phyloP scores from a whole-genome alignment of 805 yeast species.

The Lipomyces chichibuensis region DNA sequence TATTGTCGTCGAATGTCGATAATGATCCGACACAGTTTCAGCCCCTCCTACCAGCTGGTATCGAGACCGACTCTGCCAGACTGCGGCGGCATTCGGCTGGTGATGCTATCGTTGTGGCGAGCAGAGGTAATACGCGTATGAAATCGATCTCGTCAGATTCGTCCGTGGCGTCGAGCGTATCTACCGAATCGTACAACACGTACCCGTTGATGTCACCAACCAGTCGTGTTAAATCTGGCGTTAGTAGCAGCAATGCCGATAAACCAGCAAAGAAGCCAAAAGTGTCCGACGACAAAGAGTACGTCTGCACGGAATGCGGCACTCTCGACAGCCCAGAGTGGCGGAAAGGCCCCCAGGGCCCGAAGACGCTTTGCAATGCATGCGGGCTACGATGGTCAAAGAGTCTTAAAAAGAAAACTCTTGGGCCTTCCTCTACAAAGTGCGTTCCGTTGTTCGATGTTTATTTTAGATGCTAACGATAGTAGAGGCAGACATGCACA shows the following conservation, averaged over 20 bases:
- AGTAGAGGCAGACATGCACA: background rate
- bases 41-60: background rate
- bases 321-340: conserved; percentile 84
- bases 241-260: background rate
- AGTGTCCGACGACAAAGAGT: conserved; percentile 26
- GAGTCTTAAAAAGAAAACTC: conserved; percentile 39
- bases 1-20: background rate
- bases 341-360: conserved; percentile 88
- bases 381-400: conserved; percentile 71
- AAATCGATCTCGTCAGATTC: background rate
- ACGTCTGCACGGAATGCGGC: conserved; percentile 69
- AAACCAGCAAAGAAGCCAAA: conserved; percentile 20
- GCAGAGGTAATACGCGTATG: conserved; percentile 2
- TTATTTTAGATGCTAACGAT: background rate
- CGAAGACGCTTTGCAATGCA: conserved; percentile 84
- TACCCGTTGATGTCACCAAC: background rate
- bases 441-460: background rate
- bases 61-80: background rate
- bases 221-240: background rate
- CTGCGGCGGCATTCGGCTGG: conserved; percentile 11
- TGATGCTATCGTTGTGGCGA: background rate
- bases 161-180: background rate
- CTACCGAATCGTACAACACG: background rate
- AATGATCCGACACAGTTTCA: background rate
- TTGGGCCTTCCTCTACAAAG: background rate